phyloP scores from a whole-genome alignment of 306 rosid species.

The Lithocarpus polystachyus region DNA sequence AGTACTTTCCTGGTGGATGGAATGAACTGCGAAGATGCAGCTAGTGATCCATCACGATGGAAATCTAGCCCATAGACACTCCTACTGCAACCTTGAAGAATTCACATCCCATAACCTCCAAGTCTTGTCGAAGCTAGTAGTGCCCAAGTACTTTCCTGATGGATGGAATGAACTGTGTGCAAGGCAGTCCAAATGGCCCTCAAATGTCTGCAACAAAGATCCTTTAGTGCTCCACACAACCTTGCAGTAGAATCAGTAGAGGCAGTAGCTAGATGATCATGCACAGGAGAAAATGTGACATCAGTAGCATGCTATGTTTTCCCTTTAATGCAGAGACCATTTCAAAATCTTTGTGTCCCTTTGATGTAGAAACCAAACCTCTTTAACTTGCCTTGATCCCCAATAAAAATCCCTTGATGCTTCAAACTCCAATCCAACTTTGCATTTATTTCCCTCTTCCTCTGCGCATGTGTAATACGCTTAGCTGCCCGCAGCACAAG shows the following conservation, averaged over 20 bases:
- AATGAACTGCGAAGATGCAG: too few species aligned
- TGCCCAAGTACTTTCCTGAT: slow-evolving; percentile 88
- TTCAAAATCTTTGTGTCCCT: background rate
- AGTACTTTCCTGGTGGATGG: too few species aligned
- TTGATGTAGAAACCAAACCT: too few species aligned
- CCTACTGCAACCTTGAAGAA: too few species aligned
- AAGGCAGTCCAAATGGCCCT: slow-evolving; percentile 92
- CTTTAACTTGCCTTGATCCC: slow-evolving; percentile 47
- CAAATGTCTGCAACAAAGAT: slow-evolving; percentile 60
- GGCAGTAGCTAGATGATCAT: slow-evolving; percentile 79
- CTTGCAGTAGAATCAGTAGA: slow-evolving; percentile 87
- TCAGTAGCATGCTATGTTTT: slow-evolving; percentile 83
- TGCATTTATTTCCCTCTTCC: slow-evolving; percentile 71
- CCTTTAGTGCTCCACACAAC: slow-evolving; percentile 93
- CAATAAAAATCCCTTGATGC: slow-evolving; percentile 72
- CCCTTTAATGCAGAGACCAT: slow-evolving; percentile 73
- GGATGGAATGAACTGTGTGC: slow-evolving; percentile 94
- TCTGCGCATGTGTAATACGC: slow-evolving; percentile 72
- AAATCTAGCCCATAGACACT: too few species aligned
- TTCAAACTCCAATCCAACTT: slow-evolving; percentile 75
- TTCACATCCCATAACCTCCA: too few species aligned
- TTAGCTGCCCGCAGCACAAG: slow-evolving; percentile 46
- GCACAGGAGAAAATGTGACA: slow-evolving; percentile 70
- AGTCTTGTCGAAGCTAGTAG: slow-evolving; percentile 93
- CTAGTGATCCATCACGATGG: too few species aligned